Evolutionary conservation across 1,284 basidiomycete genomes (phyloP).

Genomic region (Moniliella sp.): DNA sequence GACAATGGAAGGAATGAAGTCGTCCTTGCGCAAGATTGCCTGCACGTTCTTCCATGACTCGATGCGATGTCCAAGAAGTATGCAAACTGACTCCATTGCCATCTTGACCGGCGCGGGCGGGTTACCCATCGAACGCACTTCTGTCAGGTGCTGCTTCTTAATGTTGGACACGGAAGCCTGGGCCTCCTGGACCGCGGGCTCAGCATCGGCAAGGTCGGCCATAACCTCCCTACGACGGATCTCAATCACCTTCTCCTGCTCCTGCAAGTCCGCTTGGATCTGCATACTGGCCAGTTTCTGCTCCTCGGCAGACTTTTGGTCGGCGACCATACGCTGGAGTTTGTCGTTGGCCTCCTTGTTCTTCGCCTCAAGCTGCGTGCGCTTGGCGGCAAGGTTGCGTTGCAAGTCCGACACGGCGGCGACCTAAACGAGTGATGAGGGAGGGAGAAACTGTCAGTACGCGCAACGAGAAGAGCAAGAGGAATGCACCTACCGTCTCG

Average conservation of each 20-base stretch:
- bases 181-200: constrained; percentile 85
- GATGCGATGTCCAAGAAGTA: constrained; percentile 84
- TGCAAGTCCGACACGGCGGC: constrained; percentile 55
- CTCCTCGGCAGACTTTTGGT: constrained; percentile 93
- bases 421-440: constrained; percentile 37
- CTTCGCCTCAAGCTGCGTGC: constrained; percentile 75
- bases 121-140: constrained; percentile 95
- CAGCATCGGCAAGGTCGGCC: constrained; percentile 85
- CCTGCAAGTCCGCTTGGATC: constrained; percentile 74
- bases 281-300: constrained; percentile 89
- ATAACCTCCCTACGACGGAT: constrained; percentile 71
- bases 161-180: constrained; percentile 88
- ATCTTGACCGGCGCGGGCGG: constrained; percentile 92
- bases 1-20: constrained; percentile 90
- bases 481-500: constrained; percentile 45
- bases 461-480: not conserved
- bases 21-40: constrained; percentile 81
- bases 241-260: constrained; percentile 72
- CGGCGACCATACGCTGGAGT: constrained; percentile 86
- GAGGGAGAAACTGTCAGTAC: no score
- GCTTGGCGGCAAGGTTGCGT: constrained; percentile 80
- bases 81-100: constrained; percentile 97
- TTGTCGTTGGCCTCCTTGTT: constrained; percentile 88
- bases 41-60: constrained; percentile 93
- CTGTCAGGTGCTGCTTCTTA: constrained; percentile 83